Conservation (phyloP, 1,284 basidiomycete genomes). For the Coniferiporia sulphurascens region DNA sequence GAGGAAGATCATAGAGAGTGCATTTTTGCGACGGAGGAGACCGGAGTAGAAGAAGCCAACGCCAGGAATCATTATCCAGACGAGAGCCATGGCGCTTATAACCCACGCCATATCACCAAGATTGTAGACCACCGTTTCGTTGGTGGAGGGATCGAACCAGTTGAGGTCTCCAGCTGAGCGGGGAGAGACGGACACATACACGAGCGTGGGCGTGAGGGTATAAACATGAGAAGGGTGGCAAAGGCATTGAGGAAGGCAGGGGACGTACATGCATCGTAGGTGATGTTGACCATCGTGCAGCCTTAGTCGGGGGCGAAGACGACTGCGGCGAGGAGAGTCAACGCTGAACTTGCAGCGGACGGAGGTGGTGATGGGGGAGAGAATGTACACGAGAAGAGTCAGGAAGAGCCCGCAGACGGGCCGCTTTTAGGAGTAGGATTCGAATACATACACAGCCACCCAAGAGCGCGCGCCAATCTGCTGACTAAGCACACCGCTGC, state of each 20-base stretch:
- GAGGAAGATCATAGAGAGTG: constrained; percentile 88
- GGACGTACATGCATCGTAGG: constrained; percentile 33
- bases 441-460: background rate
- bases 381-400: background rate
- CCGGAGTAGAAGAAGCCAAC: constrained; percentile 92
- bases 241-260: background rate
- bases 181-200: too few relatives aligned
- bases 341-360: background rate
- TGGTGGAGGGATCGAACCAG: constrained; percentile 33
- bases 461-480: background rate
- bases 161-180: constrained; percentile 37
- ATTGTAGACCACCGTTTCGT: constrained; percentile 48
- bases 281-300: constrained; percentile 32
- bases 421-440: background rate
- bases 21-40: constrained; percentile 81
- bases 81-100: constrained; percentile 64
- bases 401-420: background rate
- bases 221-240: background rate
- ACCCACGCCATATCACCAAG: constrained; percentile 81
- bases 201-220: background rate
- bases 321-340: background rate
- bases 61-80: constrained; percentile 92
- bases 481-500: background rate
- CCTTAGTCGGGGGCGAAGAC: background rate
- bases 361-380: background rate